A percentile compares a stretch with the other conserved stretches of the same genome.
phyloP scores from a whole-genome alignment of 2,329 filamentous ascomycete species.

The Hypoxylon rubiginosum region DNA sequence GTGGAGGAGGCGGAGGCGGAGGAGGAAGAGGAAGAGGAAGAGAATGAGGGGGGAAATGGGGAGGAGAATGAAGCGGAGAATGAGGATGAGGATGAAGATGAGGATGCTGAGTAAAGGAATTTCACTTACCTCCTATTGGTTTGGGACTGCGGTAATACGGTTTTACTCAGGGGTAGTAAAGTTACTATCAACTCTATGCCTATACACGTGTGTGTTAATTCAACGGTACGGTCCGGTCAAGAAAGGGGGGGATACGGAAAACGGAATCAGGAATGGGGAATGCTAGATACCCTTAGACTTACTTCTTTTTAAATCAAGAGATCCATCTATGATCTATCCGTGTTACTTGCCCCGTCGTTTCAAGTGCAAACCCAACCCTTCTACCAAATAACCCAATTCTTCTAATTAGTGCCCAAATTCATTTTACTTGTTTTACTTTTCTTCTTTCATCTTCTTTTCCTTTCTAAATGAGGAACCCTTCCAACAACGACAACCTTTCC shows the following conservation, averaged over 20 bases:
- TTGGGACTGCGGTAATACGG: background rate
- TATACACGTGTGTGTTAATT: background rate
- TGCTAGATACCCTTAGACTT: conserved; percentile 36
- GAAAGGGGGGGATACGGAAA: background rate
- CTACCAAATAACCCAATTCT: too few species aligned
- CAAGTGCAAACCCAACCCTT: too few species aligned
- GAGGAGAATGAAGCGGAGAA: conserved; percentile 50
- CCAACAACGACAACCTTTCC: too few species aligned
- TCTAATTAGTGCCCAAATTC: too few species aligned
- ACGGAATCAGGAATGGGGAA: conserved; percentile 17
- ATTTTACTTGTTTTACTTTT: too few species aligned
- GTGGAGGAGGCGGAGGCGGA: conserved; percentile 49
- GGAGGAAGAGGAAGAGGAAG: conserved; percentile 50
- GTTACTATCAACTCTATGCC: background rate
- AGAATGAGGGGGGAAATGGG: conserved; percentile 45
- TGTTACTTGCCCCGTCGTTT: background rate
- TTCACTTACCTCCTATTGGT: background rate
- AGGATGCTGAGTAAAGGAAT: background rate
- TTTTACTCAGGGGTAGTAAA: background rate
- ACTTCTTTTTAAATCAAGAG: background rate
- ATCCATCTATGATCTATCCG: background rate
- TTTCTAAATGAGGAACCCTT: too few species aligned
- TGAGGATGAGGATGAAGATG: conserved; percentile 47
- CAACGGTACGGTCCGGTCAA: background rate
- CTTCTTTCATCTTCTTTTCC: too few species aligned